Conservation (phyloP, 345 rosid species). For the Populus ilicifolia region DNA sequence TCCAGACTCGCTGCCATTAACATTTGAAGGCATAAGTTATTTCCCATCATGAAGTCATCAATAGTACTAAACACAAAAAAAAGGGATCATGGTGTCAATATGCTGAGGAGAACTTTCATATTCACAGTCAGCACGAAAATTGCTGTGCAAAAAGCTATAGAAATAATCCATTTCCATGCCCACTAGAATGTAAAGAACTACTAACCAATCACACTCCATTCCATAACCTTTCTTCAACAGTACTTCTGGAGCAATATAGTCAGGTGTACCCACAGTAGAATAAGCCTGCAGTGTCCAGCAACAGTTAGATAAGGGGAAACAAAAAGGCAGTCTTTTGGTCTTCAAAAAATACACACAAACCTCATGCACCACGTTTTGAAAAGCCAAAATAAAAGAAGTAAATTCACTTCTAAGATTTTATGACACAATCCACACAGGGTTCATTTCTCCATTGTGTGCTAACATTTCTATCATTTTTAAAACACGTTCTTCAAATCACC, state of each 20-base stretch:
- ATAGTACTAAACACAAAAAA: not conserved
- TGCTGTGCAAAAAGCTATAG: not conserved
- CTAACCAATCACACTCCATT: conserved; percentile 97
- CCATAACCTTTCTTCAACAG: conserved; percentile 94
- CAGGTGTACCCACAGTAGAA: conserved; percentile 97
- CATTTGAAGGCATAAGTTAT: not conserved
- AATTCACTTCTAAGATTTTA: not conserved
- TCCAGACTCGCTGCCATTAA: not conserved
- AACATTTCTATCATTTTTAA: not conserved
- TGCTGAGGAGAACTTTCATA: not conserved
- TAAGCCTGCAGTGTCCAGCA: conserved; percentile 64
- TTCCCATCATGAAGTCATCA: not conserved
- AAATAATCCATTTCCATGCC: not conserved
- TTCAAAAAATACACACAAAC: not conserved
- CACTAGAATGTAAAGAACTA: conserved; percentile 12
- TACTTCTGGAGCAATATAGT: conserved; percentile 96
- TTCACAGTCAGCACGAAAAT: not conserved
- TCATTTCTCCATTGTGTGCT: not conserved
- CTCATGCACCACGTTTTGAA: not conserved
- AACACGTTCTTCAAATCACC: conserved; percentile 11
- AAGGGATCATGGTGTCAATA: not conserved
- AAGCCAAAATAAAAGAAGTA: not conserved
- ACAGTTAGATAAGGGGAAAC: not conserved
- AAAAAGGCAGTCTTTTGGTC: not conserved
- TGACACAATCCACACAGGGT: not conserved